Percentiles rank a stretch among this genome's conserved stretches.
Conservation (phyloP, 2,329 filamentous ascomycete species). For the Cyanodermella asteris region DNA sequence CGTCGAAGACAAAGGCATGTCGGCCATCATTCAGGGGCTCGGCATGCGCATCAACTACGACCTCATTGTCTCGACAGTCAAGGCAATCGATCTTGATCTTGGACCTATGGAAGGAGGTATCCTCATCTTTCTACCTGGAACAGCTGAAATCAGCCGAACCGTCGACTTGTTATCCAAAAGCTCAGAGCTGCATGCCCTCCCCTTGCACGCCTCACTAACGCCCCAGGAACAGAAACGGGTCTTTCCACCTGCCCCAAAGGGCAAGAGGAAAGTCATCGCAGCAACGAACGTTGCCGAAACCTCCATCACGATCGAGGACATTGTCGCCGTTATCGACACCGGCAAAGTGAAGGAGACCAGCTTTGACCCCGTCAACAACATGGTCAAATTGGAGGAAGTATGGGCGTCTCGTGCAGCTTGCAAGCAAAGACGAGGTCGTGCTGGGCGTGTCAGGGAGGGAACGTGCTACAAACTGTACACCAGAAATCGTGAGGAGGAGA, state of each 20-base stretch:
- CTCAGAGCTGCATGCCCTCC: constrained; percentile 51
- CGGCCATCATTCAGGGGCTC: constrained; percentile 47
- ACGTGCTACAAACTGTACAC: constrained; percentile 94
- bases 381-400: constrained; percentile 81
- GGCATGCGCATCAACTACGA: constrained; percentile 83
- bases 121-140: constrained; percentile 84
- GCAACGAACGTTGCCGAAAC: constrained; percentile 96
- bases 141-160: constrained; percentile 72
- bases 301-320: constrained; percentile 94
- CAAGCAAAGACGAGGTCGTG: constrained; percentile 81
- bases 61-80: constrained; percentile 59
- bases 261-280: constrained; percentile 78
- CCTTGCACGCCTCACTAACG: constrained; percentile 77
- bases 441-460: constrained; percentile 76
- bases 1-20: constrained; percentile 30
- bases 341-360: constrained; percentile 93
- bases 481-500: constrained; percentile 56
- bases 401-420: constrained; percentile 90
- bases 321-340: constrained; percentile 87
- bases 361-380: constrained; percentile 78
- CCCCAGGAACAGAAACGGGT: constrained; percentile 74
- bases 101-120: constrained; percentile 59
- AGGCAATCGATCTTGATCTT: constrained; percentile 60
- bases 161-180: constrained; percentile 45
- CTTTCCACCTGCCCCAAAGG: constrained; percentile 51